Conservation (phyloP, 371 early-diverging fungal species). For the Conidiobolus incongruus region DNA sequence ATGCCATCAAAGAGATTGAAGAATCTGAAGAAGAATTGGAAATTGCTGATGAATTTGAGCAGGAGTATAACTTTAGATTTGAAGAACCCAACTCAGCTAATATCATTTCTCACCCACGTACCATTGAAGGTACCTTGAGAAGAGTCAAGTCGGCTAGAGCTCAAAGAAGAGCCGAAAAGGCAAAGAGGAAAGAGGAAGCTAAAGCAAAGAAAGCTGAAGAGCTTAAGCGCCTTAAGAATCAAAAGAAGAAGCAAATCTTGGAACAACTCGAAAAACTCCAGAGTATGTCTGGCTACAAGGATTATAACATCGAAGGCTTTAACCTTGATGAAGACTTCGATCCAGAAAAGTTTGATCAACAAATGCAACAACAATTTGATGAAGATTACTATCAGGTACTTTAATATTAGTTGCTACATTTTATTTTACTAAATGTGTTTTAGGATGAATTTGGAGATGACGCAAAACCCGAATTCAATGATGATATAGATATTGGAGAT, state of each 20-base stretch:
- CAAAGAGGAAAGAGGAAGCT: slow-evolving; percentile 41
- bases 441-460: slow-evolving; percentile 8
- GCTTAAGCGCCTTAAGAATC: slow-evolving; percentile 68
- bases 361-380: slow-evolving; percentile 58
- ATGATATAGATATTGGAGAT: slow-evolving; percentile 54
- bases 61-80: slow-evolving; percentile 75
- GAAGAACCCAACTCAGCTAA: slow-evolving; percentile 22
- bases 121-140: slow-evolving; percentile 42
- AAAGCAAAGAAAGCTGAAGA: slow-evolving; percentile 50
- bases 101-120: slow-evolving; percentile 28
- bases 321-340: slow-evolving; percentile 82
- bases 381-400: slow-evolving; percentile 37
- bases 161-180: slow-evolving; percentile 31
- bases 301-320: slow-evolving; percentile 25
- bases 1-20: slow-evolving; percentile 33
- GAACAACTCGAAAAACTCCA: slow-evolving; percentile 56
- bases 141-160: slow-evolving; percentile 54
- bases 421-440: not conserved
- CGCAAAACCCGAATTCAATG: slow-evolving; percentile 63
- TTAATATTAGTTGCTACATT: not conserved
- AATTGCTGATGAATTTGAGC: slow-evolving; percentile 69
- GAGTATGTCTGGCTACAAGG: slow-evolving; percentile 56
- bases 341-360: slow-evolving; percentile 50
- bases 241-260: slow-evolving; percentile 60
- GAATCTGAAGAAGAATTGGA: slow-evolving; percentile 48